A percentile compares a stretch with the other conserved stretches of the same genome.
Evolutionary conservation across 1,139 yeast genomes (phyloP).

Genomic region (Yamadazyma songkhlaensis): DNA sequence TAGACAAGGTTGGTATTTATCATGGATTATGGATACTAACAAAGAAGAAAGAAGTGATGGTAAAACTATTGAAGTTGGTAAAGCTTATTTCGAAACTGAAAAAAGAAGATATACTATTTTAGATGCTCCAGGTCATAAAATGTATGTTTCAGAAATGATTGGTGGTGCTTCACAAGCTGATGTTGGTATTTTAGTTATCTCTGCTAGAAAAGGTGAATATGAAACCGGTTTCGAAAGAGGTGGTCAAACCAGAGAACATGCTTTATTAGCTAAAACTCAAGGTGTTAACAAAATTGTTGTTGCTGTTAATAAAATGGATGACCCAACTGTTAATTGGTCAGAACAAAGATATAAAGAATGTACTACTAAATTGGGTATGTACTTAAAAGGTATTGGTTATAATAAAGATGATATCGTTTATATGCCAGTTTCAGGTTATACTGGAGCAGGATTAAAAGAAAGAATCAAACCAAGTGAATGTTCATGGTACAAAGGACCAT

Average conservation of each 20-base stretch:
- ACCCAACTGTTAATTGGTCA: constrained; percentile 94
- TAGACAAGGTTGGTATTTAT: constrained; percentile 98
- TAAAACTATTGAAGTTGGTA: constrained; percentile 98
- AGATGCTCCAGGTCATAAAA: constrained; percentile 99
- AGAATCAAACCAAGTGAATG: constrained; percentile 67
- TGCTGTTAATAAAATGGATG: constrained; percentile 98
- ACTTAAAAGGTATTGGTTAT: constrained; percentile 90
- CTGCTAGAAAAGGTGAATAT: constrained; percentile 98
- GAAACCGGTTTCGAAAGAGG: constrained; percentile 99
- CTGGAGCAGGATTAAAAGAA: constrained; percentile 95
- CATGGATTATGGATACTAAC: constrained; percentile 99
- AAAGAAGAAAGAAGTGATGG: constrained; percentile 98
- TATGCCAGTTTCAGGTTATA: constrained; percentile 98
- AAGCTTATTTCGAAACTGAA: constrained; percentile 95
- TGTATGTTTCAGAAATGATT: constrained; percentile 98
- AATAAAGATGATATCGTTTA: constrained; percentile 76
- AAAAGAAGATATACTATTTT: constrained; percentile 95
- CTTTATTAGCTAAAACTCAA: constrained; percentile 94
- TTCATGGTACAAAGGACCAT: constrained; percentile 94
- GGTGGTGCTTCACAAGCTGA: constrained; percentile 99
- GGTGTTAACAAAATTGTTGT: constrained; percentile 93
- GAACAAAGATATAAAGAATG: constrained; percentile 96
- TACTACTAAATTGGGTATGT: constrained; percentile 71
- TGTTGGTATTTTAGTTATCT: constrained; percentile 92
- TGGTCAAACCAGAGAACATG: constrained; percentile 99